Percentiles rank a stretch among this genome's conserved stretches.
Evolutionary conservation across 1,284 basidiomycete genomes (phyloP).

Genomic region (Neonothopanus nambi): DNA sequence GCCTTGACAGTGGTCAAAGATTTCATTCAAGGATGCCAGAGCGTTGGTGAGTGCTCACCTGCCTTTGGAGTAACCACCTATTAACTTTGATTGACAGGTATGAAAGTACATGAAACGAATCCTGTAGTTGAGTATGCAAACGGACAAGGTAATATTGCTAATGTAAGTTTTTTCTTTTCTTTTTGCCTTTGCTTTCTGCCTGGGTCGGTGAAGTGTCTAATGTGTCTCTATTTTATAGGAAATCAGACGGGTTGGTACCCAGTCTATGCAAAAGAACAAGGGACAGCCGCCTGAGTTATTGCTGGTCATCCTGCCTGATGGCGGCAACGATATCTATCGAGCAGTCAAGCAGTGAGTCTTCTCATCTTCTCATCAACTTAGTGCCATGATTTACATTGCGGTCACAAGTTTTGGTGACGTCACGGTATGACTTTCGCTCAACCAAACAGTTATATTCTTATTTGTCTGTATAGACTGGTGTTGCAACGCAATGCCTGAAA

Average conservation of each 20-base stretch:
- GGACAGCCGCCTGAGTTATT: constrained; percentile 52
- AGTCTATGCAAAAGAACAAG: constrained; percentile 29
- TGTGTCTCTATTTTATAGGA: constrained; percentile 26
- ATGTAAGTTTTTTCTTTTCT: constrained; percentile 23
- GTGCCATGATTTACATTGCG: background rate
- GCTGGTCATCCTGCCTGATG: constrained; percentile 76
- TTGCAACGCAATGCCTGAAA: constrained; percentile 76
- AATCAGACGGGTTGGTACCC: constrained; percentile 46
- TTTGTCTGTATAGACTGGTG: constrained; percentile 35
- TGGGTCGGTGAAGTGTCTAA: constrained; percentile 26
- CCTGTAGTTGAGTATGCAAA: constrained; percentile 50
- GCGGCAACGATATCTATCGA: constrained; percentile 71
- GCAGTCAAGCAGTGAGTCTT: constrained; percentile 70
- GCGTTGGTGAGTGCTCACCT: too few relatives aligned
- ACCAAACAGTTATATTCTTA: too few relatives aligned
- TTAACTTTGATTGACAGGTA: background rate
- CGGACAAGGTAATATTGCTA: constrained; percentile 50
- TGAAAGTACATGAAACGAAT: too few relatives aligned
- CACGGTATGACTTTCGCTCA: constrained; percentile 31
- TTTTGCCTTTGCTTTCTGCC: constrained; percentile 16
- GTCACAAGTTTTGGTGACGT: constrained; percentile 66
- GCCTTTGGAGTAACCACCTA: too few relatives aligned
- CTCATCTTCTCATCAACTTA: background rate
- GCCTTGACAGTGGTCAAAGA: too few relatives aligned
- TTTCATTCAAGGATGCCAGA: too few relatives aligned